Base-by-base conservation (phyloP, 2,329 filamentous ascomycete genomes). In the Cryoendolithus antarcticus region DNA sequence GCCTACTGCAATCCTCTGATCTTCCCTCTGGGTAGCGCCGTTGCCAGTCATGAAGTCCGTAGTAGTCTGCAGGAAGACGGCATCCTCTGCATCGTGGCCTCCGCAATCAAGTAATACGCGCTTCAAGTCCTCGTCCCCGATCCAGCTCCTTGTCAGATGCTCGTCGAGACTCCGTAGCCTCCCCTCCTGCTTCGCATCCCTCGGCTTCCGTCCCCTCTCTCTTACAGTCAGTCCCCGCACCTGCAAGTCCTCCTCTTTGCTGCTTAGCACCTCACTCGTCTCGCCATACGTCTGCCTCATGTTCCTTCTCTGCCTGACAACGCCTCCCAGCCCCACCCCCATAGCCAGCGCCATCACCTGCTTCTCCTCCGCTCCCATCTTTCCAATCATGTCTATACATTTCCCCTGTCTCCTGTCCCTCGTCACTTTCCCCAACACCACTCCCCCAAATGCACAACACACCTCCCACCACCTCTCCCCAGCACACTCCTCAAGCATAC, bases 401-500 rank as follows among this genome's bases (percentile, higher is more conserved):
- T n/a, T 93, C 58, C n/a, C n/a, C n/a, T n/a, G n/a, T 9, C 72
- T 68, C 7, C 72, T 67, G 30, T 66, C 63, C 36, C 50, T 35
- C n/a, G 37, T 66, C 55, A 30, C 48, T 53, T 80, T 86, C 54
- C 82, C 82, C 45, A 96, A 60, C 1, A 94, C 86, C 0, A 77
- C 74, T 9, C 82, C 83, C 1, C 89, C 95, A 52, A 98, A 93
- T 1, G 77, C 70, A 2, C 85, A 77, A 21, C 96, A 69, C 1
- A 94, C 65, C 56, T 98, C 91, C 56, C 88, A 86, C 39, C 96
- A 75, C 46, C 85, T 80, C 39, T 94, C 86, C 4, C 89, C 89
- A 48, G 82, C 88, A 63, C 91, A 98, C 52, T 98, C 89, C 56
- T 98, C 91, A 37, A 98, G 68, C 84, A 95, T 94, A 0, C 86